phyloP scores from a whole-genome alignment of 1,284 basidiomycete genomes.

The Dichomitus squalens region DNA sequence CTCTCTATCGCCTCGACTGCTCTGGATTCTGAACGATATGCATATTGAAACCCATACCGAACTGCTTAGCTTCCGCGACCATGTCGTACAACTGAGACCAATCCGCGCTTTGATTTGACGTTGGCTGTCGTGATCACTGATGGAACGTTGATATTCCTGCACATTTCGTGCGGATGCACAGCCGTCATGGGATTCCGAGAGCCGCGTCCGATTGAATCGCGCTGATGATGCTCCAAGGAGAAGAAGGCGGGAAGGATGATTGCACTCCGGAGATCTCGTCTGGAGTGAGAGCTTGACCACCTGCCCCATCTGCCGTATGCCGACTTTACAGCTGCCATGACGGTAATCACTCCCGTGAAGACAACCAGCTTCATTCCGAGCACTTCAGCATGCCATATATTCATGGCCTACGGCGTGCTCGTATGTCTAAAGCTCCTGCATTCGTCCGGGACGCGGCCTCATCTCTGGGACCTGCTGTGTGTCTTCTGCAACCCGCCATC shows the following conservation, averaged over 20 bases:
- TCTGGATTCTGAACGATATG: no score
- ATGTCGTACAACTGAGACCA: not conserved
- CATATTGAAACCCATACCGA: not conserved
- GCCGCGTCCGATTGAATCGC: no score
- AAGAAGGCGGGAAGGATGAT: not conserved
- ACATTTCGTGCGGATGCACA: no score
- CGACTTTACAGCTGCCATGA: not conserved
- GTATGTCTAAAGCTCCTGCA: not conserved
- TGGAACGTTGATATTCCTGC: not conserved
- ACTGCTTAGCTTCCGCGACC: not conserved
- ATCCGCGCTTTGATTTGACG: not conserved
- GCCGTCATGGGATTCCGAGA: no score
- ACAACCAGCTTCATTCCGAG: not conserved
- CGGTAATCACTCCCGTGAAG: not conserved
- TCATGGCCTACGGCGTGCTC: not conserved
- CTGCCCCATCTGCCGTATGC: not conserved
- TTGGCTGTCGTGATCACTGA: not conserved
- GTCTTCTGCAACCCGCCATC: slow-evolving; percentile 7
- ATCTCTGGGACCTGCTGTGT: no score
- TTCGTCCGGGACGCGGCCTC: no score
- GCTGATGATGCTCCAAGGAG: not conserved
- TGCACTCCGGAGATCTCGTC: not conserved
- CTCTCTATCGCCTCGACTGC: no score
- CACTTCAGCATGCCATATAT: not conserved
- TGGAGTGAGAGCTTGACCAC: not conserved